phyloP scores from a whole-genome alignment of 2,329 filamentous ascomycete species.

The Cucurbitaria berberidis region DNA sequence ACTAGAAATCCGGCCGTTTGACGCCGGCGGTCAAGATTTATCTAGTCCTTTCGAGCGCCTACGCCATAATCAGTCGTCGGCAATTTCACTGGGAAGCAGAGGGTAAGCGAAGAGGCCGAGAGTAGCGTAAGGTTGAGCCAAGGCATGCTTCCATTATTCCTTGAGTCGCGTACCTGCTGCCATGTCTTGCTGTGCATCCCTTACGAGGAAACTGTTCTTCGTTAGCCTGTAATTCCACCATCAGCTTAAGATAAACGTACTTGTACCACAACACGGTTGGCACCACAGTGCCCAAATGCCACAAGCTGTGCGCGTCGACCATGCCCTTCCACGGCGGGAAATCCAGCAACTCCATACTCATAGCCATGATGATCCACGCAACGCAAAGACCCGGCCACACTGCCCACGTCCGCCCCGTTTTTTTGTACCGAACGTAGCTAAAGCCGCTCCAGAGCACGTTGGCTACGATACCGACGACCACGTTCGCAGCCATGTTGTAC shows the following conservation, averaged over 20 bases:
- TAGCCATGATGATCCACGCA: constrained; percentile 87
- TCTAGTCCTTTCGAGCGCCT: constrained; percentile 21
- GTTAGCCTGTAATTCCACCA: constrained; percentile 20
- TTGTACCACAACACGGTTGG: constrained; percentile 93
- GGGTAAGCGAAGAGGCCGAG: constrained; percentile 25
- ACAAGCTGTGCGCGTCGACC: constrained; percentile 92
- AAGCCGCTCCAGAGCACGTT: constrained; percentile 89
- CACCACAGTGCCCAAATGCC: constrained; percentile 91
- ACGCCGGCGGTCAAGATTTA: background rate
- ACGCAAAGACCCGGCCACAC: constrained; percentile 90
- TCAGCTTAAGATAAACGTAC: constrained; percentile 62
- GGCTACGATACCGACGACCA: constrained; percentile 77
- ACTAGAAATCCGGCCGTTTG: background rate
- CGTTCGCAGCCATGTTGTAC: constrained; percentile 98
- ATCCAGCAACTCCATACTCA: constrained; percentile 95
- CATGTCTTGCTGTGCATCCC: constrained; percentile 83
- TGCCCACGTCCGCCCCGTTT: constrained; percentile 77
- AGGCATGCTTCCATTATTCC: constrained; percentile 52
- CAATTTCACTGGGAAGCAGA: constrained; percentile 26
- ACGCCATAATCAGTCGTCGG: constrained; percentile 26
- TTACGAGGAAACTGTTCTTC: constrained; percentile 75
- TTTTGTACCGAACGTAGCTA: constrained; percentile 74
- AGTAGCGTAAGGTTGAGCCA: constrained; percentile 3
- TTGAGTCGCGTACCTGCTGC: constrained; percentile 75
- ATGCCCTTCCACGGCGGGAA: constrained; percentile 84